These are phyloP conservation scores for Sclerotinia borealis DNA, from an alignment of 2,329 filamentous ascomycete species.

Conservation along the genomic window DNA sequence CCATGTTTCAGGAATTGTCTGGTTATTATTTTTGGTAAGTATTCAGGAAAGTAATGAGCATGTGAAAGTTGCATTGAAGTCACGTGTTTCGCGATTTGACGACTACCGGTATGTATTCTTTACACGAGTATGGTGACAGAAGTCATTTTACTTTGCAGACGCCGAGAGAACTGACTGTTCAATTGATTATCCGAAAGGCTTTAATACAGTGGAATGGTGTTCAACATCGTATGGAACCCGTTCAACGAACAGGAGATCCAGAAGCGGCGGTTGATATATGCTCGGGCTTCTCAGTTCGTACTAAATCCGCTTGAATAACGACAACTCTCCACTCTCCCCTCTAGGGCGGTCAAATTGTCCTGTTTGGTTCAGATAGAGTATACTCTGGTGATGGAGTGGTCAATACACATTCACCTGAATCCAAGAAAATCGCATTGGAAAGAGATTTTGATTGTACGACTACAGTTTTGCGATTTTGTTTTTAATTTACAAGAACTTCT, in stretches of 20 bases:
- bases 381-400: neutral
- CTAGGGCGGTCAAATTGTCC: neutral
- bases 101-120: too few species aligned
- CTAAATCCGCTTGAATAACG: neutral
- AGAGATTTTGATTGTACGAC: neutral
- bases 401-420: neutral
- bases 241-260: neutral
- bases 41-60: neutral
- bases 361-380: neutral
- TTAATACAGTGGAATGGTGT: rapidly evolving
- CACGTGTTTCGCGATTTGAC: neutral
- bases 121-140: too few species aligned
- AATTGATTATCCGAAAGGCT: rapidly evolving
- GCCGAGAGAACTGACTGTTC: neutral
- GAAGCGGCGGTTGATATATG: neutral
- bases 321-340: too few species aligned
- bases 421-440: neutral
- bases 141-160: neutral
- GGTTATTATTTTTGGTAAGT: neutral
- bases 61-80: neutral
- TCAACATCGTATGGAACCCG: neutral
- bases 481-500: neutral
- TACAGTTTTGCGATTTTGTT: neutral
- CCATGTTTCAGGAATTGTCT: neutral
- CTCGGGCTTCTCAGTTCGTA: too few species aligned